These are phyloP conservation scores for Penicillium griseofulvum DNA, from an alignment of 2,329 filamentous ascomycete species.

Conservation along the genomic window DNA sequence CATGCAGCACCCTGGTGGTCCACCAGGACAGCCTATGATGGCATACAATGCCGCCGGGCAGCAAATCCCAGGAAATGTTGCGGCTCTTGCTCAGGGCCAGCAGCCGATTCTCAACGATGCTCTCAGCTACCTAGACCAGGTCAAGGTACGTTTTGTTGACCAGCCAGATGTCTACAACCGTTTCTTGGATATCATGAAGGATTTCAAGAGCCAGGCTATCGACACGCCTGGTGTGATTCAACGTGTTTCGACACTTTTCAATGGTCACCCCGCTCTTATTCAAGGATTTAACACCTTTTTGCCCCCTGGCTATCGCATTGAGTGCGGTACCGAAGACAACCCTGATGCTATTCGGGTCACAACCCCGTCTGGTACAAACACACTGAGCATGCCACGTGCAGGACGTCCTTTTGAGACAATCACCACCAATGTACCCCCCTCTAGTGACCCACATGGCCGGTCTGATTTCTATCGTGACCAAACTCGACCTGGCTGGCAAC, in stretches of 20 bases:
- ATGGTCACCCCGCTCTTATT: conserved; percentile 90
- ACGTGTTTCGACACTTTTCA: conserved; percentile 90
- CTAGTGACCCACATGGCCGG: conserved; percentile 32
- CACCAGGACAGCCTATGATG: conserved; percentile 53
- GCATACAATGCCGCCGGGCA: conserved; percentile 47
- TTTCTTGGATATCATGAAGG: conserved; percentile 99
- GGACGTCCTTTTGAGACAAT: conserved; percentile 37
- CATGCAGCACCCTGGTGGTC: conserved; percentile 61
- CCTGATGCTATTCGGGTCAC: conserved; percentile 96
- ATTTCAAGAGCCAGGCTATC: conserved; percentile 98
- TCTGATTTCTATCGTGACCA: conserved; percentile 42
- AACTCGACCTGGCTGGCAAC: conserved; percentile 41
- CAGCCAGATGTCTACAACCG: conserved; percentile 96
- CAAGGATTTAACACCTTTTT: conserved; percentile 98
- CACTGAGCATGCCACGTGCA: conserved; percentile 68
- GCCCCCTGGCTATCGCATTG: conserved; percentile 91
- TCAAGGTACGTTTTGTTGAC: conserved; percentile 96
- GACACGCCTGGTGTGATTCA: conserved; percentile 98
- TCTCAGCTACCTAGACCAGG: conserved; percentile 93
- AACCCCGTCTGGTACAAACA: conserved; percentile 95
- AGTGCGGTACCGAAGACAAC: conserved; percentile 90
- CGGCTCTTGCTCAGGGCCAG: conserved; percentile 70
- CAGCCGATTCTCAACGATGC: conserved; percentile 83
- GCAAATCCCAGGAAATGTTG: conserved; percentile 51
- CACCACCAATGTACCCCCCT: conserved; percentile 31